Evolutionary conservation across 192 early-diverging fungal genomes (phyloP), one percentile per base, ranked within the genome.

Genomic region (Mortierella hygrophila): DNA sequence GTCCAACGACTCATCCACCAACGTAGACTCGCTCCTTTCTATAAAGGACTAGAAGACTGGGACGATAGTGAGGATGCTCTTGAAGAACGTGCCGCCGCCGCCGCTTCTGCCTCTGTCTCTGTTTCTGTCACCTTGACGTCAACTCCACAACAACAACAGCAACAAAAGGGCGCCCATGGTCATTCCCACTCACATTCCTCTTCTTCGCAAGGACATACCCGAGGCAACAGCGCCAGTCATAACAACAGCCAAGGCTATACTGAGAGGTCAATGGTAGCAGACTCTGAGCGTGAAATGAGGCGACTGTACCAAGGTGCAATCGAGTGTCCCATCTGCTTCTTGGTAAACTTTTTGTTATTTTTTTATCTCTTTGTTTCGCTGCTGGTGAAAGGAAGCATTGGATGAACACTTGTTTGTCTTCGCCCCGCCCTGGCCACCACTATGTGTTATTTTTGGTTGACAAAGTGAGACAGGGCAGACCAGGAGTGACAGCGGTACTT

Each of bases 311-410:
- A 92, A 42, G 90, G 90, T 70, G 88, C 93, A n/a, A 90, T 97
- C 68, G 97, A 98, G 84, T 98, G 97, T 74, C 97, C 97, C 23
- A 98, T 98, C 76, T 98, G 97, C 79, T 98, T 98, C 79, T 89
- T 98, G 90, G 95, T 96, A 89, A 90, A 88, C 79, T n/a, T 35
- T 7, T 6, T 68, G 46, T 78, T n/a, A 38, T 35, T 65, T 23
- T 65, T 65, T 6, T 65, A 11, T 41, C 68, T 46, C 68, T 13
- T 29, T 65, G 8, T 65, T 65, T 3, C 29, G 23, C 6, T 57
- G n/a, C 7, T n/a, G 23, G 3, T n/a, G 8, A 10, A 13, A 26
- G 11, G 60, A 65, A 65, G 60, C 29, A 15, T 6, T 60, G 55
- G 23, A 15, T 11, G 8, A 9, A 46, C 44, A 11, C 44, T 46